A percentile compares a stretch with the other conserved stretches of the same genome.
Evolutionary conservation across 2,329 filamentous ascomycete genomes (phyloP).

Genomic region (Rasamsonia emersonii): DNA sequence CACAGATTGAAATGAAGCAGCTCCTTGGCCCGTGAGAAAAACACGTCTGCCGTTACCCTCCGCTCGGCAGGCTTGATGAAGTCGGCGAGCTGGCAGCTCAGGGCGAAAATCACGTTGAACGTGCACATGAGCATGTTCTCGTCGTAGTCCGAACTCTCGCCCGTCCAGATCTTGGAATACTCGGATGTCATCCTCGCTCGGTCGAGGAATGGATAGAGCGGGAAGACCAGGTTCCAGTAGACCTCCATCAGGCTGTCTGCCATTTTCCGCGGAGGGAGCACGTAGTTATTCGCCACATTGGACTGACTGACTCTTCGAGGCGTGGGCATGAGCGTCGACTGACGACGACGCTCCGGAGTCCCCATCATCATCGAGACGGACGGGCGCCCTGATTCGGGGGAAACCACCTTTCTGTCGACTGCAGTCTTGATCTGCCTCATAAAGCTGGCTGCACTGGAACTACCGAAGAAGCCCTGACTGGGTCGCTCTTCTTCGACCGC

Average conservation of each 20-base stretch:
- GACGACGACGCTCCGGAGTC: no score
- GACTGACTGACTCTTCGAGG: no score
- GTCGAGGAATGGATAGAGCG: constrained; percentile 41
- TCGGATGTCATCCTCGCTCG: constrained; percentile 26
- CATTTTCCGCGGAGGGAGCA: constrained; percentile 37
- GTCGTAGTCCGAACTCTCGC: constrained; percentile 27
- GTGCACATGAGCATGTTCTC: constrained; percentile 38
- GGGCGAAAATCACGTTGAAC: constrained; percentile 40
- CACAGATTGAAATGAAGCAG: constrained; percentile 37
- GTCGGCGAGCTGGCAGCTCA: constrained; percentile 38
- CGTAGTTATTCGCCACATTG: no score
- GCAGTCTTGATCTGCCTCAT: no score
- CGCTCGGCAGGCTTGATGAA: constrained; percentile 32
- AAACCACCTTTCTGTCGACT: no score
- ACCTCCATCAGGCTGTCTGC: constrained; percentile 39
- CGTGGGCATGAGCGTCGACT: no score
- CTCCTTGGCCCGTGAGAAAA: constrained; percentile 36
- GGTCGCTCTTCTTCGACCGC: no score
- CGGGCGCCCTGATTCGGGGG: no score
- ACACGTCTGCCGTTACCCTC: constrained; percentile 33
- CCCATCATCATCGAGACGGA: no score
- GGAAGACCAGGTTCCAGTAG: constrained; percentile 42
- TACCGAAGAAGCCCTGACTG: no score
- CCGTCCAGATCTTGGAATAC: constrained; percentile 36
- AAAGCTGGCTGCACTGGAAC: no score